These are phyloP conservation scores for Gastrolobium villosum DNA, from an alignment of 306 rosid species.

Conservation along the genomic window DNA sequence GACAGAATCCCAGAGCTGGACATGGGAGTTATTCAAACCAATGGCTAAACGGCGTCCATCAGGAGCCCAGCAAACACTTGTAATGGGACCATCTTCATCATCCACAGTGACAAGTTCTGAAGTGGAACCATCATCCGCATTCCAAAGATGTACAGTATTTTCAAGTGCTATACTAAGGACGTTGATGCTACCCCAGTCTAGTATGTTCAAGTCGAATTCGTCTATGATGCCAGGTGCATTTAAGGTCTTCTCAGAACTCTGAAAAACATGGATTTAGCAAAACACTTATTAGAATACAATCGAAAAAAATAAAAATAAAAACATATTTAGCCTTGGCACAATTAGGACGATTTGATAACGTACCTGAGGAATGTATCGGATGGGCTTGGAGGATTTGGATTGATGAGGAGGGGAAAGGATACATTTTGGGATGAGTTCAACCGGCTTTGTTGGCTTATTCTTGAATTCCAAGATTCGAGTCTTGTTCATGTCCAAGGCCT, in stretches of 20 bases:
- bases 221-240: conserved; percentile 85
- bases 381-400: conserved; percentile 55
- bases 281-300: conserved; percentile 25
- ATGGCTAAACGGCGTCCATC: no score
- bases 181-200: conserved; percentile 81
- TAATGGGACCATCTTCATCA: no score
- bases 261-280: conserved; percentile 17
- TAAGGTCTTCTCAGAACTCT: conserved; percentile 83
- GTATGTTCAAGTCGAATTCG: conserved; percentile 74
- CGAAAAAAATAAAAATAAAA: no score
- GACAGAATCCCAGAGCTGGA: no score
- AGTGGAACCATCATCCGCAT: conserved; percentile 69
- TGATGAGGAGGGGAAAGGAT: conserved; percentile 57
- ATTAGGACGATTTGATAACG: neutral
- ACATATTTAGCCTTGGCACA: neutral
- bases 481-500: conserved; percentile 73
- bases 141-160: conserved; percentile 72
- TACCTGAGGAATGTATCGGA: conserved; percentile 80
- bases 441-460: conserved; percentile 72
- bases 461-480: conserved; percentile 81
- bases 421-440: conserved; percentile 61
- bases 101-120: conserved; percentile 73
- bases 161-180: conserved; percentile 76
- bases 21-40: no score
- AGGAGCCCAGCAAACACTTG: no score